Base-by-base conservation (phyloP, 768 basidiomycete species). In the Hericium erinaceus region DNA sequence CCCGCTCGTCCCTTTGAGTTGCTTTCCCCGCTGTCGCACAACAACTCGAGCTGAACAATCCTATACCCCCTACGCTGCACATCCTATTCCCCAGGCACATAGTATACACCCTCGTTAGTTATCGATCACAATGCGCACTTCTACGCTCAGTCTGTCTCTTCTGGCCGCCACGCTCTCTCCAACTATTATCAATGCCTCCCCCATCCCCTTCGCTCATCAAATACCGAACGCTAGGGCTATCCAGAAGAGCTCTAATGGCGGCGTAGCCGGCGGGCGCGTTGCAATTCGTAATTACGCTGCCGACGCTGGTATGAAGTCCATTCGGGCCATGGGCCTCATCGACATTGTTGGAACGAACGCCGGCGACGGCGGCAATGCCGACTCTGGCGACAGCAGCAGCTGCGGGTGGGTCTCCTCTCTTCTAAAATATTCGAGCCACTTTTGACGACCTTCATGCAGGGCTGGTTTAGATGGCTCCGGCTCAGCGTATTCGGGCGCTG, bases 161-260 rank as follows among this genome's bases (percentile, higher is more conserved):
- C 62, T 63, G 40, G 62, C 62, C 7, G 62, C 60, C 2, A 63
- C 62, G 4, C 62, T 63, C 28, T 63, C 62, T 50, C 62, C 62
- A 22, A 58, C 62, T 38, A 50, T 63, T 37, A 57, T 63, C 53
- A 52, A 58, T 46, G 58, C 62, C 13, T 61, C 62, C 2, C 62
- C 62, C 11, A 57, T 63, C 18, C 62, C 60, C 15, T 63, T 63
- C 16, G 24, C 49, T 7, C 60, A 40, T 22, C 55, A 39, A 28
- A 52, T 33, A 57, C 57, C 51, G 40, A 60, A 46, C 57, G 55
- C 51, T 54, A 56, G 52, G 26, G 53, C 39, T 41, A 53, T 16
- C n/a, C 56, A 18, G 44, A 38, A 53, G 53, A 51, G 10, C 20
- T 61, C 61, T 41, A 56, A 60, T 2, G 48, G 60, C 24, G 48